Conservation (phyloP, 805 yeast species). For the Saccharomyces paradoxus region DNA sequence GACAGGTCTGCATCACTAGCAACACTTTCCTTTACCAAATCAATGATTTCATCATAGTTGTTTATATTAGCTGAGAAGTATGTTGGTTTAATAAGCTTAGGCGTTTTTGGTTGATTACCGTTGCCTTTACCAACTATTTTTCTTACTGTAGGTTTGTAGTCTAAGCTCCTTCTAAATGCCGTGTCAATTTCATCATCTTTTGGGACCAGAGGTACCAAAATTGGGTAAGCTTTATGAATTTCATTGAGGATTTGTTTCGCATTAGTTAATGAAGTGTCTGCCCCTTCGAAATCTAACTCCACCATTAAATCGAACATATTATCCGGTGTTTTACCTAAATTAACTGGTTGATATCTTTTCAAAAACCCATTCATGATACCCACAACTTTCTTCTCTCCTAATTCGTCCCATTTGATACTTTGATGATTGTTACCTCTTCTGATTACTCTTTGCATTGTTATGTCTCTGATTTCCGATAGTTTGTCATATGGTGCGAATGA, state of each 20-base stretch:
- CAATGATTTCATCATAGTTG: slow-evolving; percentile 13
- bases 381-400: slow-evolving; percentile 42
- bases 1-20: neutral
- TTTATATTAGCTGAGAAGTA: slow-evolving; percentile 41
- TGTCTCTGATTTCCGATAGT: slow-evolving; percentile 35
- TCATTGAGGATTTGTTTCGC: slow-evolving; percentile 35
- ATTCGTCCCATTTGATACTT: slow-evolving; percentile 49
- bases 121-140: slow-evolving; percentile 26
- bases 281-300: slow-evolving; percentile 38
- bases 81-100: slow-evolving; percentile 27
- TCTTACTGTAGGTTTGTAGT: slow-evolving; percentile 45
- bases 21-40: neutral
- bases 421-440: slow-evolving; percentile 84
- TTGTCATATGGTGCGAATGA: slow-evolving; percentile 48
- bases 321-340: slow-evolving; percentile 47
- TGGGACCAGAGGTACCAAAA: slow-evolving; percentile 36
- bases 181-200: slow-evolving; percentile 33
- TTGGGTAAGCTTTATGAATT: slow-evolving; percentile 38
- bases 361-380: slow-evolving; percentile 70
- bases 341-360: slow-evolving; percentile 56
- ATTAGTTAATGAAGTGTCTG: slow-evolving; percentile 43
- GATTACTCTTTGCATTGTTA: slow-evolving; percentile 53
- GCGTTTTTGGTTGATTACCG: slow-evolving; percentile 4
- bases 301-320: slow-evolving; percentile 57
- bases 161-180: slow-evolving; percentile 47